phyloP scores from a whole-genome alignment of 331 rosid species.

The Saraca asoca region DNA sequence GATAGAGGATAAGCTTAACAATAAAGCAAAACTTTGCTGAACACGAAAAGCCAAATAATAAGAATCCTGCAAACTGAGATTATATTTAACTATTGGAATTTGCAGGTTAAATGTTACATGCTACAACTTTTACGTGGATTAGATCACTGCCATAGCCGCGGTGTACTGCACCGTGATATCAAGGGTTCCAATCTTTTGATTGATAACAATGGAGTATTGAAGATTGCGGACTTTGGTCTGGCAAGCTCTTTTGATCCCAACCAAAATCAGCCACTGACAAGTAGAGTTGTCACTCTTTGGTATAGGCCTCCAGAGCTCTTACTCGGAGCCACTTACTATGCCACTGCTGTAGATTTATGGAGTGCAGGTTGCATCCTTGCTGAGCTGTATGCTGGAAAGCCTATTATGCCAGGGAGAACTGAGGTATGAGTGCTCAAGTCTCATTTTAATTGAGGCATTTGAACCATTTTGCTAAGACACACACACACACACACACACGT shows the following conservation, averaged over 20 bases:
- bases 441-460: constrained; percentile 18
- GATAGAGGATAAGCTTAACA: background rate
- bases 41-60: too few species aligned
- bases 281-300: constrained; percentile 95
- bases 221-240: constrained; percentile 90
- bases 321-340: constrained; percentile 89
- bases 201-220: constrained; percentile 75
- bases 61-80: background rate
- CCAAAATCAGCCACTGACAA: constrained; percentile 76
- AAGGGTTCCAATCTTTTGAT: constrained; percentile 94
- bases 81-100: constrained; percentile 19
- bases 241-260: constrained; percentile 78
- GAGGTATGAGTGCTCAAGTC: constrained; percentile 55
- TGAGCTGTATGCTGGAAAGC: constrained; percentile 88
- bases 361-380: constrained; percentile 94
- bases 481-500: too few species aligned
- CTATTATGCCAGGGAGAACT: constrained; percentile 95
- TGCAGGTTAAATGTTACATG: constrained; percentile 93
- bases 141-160: constrained; percentile 83
- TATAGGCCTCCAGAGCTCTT: constrained; percentile 91
- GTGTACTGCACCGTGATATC: constrained; percentile 88
- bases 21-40: background rate
- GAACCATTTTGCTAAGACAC: background rate
- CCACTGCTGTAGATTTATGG: constrained; percentile 86
- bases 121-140: constrained; percentile 83